Conservation (phyloP, 495 filamentous ascomycete species). For the Jackrogersella multiformis region DNA sequence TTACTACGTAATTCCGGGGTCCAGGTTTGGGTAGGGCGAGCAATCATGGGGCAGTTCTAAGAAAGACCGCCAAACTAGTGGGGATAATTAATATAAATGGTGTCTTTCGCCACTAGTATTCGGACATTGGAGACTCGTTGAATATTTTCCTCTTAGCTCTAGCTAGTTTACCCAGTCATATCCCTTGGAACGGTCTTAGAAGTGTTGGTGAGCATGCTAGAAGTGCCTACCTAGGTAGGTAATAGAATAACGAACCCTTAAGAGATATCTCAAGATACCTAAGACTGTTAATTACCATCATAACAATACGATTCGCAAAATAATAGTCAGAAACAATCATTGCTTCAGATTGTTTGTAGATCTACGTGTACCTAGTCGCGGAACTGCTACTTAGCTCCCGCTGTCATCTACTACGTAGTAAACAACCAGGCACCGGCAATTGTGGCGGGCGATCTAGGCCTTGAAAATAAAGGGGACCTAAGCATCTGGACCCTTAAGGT, state of each 20-base stretch:
- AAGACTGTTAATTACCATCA: too few species aligned
- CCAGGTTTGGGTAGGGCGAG: constrained; percentile 19
- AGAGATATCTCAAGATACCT: too few species aligned
- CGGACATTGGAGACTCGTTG: not conserved
- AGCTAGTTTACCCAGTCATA: constrained; percentile 3
- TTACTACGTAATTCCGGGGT: constrained; percentile 8
- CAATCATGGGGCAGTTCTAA: constrained; percentile 27
- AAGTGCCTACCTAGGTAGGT: too few species aligned
- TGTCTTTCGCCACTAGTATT: constrained; percentile 1
- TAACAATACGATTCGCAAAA: too few species aligned
- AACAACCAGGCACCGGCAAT: too few species aligned
- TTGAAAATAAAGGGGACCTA: not conserved
- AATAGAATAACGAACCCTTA: too few species aligned
- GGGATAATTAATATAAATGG: not conserved
- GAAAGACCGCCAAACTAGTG: constrained; percentile 5
- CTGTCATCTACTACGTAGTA: not conserved
- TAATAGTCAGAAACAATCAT: too few species aligned
- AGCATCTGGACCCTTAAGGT: constrained; percentile 15
- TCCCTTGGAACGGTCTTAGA: not conserved
- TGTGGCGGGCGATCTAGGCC: too few species aligned
- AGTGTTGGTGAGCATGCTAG: not conserved
- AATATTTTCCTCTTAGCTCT: constrained; percentile 4
- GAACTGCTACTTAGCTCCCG: constrained; percentile 11
- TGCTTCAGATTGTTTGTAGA: too few species aligned
- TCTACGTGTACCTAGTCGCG: too few species aligned